Percentiles rank a stretch among this genome's conserved stretches.
Conservation (phyloP, 1,139 yeast species). For the Nakaseomyces nivariensis region DNA sequence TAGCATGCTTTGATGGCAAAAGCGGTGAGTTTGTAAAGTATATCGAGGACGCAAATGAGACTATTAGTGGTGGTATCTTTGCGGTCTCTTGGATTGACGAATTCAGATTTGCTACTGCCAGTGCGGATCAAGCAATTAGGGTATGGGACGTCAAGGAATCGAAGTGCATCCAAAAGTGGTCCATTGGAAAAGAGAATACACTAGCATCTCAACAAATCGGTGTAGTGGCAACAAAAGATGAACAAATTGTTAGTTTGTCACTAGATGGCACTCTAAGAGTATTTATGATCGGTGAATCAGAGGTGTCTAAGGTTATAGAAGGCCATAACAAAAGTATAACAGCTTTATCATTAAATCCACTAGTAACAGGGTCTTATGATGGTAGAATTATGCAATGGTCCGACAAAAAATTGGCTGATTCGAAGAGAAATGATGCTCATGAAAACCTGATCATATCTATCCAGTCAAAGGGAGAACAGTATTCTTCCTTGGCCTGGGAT, state of each 20-base stretch:
- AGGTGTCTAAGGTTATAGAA: constrained; percentile 38
- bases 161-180: constrained; percentile 37
- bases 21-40: constrained; percentile 63
- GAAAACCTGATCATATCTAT: constrained; percentile 46
- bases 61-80: constrained; percentile 59
- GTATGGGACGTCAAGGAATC: constrained; percentile 45
- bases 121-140: constrained; percentile 73
- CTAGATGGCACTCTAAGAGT: constrained; percentile 59
- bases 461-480: constrained; percentile 25
- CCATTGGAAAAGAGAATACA: constrained; percentile 30
- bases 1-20: constrained; percentile 77
- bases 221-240: constrained; percentile 51
- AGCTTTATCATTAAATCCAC: constrained; percentile 35
- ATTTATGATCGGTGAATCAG: constrained; percentile 20
- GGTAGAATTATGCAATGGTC: constrained; percentile 63
- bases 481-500: constrained; percentile 75
- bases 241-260: constrained; percentile 55
- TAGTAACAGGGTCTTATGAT: constrained; percentile 70
- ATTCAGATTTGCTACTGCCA: constrained; percentile 59
- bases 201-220: constrained; percentile 73
- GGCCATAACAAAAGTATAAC: constrained; percentile 87
- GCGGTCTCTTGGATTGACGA: constrained; percentile 65
- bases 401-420: constrained; percentile 30
- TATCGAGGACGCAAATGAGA: constrained; percentile 44
- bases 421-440: constrained; percentile 38